Evolutionary conservation across 768 basidiomycete species (phyloP).

Genomic region (Guyanaporus albipodus): DNA sequence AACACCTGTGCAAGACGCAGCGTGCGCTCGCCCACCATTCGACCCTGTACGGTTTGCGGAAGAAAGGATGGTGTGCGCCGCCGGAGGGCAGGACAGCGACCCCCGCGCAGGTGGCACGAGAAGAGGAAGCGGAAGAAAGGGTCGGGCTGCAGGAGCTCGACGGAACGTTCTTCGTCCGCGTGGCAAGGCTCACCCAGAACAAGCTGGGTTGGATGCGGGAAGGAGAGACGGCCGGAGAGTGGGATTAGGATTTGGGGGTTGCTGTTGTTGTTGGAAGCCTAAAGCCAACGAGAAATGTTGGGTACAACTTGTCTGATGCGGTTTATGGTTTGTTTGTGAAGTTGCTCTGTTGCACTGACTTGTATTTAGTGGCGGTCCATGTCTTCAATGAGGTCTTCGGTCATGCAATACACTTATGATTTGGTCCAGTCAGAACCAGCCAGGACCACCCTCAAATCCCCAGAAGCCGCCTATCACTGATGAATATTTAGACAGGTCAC

Average conservation of each 20-base stretch:
- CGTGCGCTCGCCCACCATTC: conserved; percentile 47
- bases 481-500: no score
- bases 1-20: conserved; percentile 47
- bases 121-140: conserved; percentile 25
- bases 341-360: no score
- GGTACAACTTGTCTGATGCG: no score
- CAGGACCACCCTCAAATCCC: no score
- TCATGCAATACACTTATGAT: no score
- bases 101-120: conserved; percentile 15
- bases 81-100: conserved; percentile 13
- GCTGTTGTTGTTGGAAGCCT: conserved; percentile 11
- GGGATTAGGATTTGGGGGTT: conserved; percentile 23
- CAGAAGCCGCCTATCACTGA: no score
- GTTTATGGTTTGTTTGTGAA: no score
- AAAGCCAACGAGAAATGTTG: no score
- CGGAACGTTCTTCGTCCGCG: conserved; percentile 61
- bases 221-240: conserved; percentile 26
- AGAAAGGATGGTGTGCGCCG: conserved; percentile 22
- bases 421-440: no score
- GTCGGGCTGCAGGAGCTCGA: conserved; percentile 37
- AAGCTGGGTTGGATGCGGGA: conserved; percentile 40
- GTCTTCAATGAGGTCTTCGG: no score
- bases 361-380: no score
- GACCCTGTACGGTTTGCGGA: conserved; percentile 39
- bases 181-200: conserved; percentile 48